Base-by-base conservation (phyloP, 768 basidiomycete genomes). In the Lepiota brunneoincarnata region DNA sequence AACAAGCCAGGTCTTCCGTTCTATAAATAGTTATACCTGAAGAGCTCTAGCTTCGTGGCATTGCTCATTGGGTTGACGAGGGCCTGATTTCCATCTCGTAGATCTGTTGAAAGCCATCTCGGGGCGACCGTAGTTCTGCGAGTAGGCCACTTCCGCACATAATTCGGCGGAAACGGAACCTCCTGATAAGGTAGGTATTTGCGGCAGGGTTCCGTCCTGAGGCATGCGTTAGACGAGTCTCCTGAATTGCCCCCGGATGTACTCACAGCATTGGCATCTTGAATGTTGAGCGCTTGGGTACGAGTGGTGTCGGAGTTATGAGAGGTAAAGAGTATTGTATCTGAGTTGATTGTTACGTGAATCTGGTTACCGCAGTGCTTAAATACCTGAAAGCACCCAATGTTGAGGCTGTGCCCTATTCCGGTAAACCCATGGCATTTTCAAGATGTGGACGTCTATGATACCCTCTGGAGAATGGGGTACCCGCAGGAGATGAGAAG, bases 21-120 rank as follows among this genome's bases (percentile, higher is more conserved):
- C 85, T 58, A 91, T n/a, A 26, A n/a, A 44, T 35, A 26, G 23
- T 6, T 24, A 24, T 72, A 73, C 64, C 70, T 64, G 68, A 81
- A 82, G 65, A 83, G 75, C 41, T 75, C 74, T 39, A 76, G 68
- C 62, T 83, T 83, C 49, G 76, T 76, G 37, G 82, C 76, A 58
- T 86, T 86, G 9, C 91, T 93, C 96, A 99, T 99, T 11, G 96
- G 96, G 67, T 96, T 97, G 28, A 92, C 93, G 24, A 98, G 83
- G 55, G 91, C 89, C 68, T 98, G 96, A 67, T 99, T 98, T 53
- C 96, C 96, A 75, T 98, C 96, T 40, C 96, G 82, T 45, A 99
- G 81, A 73, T 98, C 96, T n/a, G 95, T 97, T 23, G 92, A 94
- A 59, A 98, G 80, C 96, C 96, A 99, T 59, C 95, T 87, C 34